Evolutionary conservation across 345 rosid genomes (phyloP).

Genomic region (Syzygium aqueum): DNA sequence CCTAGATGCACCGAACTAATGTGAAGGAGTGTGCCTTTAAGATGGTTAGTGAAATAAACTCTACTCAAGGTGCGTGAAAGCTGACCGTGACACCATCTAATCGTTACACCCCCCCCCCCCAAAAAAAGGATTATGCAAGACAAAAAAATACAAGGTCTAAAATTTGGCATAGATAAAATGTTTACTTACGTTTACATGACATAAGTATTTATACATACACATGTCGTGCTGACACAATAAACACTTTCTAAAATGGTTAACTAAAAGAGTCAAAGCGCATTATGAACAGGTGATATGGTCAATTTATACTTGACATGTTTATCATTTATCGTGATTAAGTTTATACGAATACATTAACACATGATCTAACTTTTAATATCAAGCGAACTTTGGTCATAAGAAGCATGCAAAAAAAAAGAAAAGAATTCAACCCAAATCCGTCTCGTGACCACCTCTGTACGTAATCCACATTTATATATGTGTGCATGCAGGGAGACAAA

Average conservation of each 20-base stretch:
- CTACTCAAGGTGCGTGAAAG: neutral
- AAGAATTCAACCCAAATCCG: neutral
- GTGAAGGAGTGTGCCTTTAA: neutral
- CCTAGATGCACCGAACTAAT: neutral
- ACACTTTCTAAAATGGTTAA: neutral
- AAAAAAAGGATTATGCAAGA: accelerated
- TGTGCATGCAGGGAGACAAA: neutral
- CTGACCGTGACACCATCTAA: neutral
- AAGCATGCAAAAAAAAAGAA: neutral
- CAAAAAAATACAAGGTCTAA: neutral
- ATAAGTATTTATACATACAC: neutral
- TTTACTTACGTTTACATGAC: neutral
- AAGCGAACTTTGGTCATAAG: no score
- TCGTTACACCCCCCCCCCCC: neutral
- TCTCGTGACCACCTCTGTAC: neutral
- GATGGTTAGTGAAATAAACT: neutral
- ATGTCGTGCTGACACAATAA: accelerated
- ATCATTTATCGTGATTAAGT: neutral
- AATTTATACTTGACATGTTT: neutral
- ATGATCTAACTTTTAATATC: neutral
- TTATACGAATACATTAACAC: neutral
- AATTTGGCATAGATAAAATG: neutral
- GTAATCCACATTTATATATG: neutral
- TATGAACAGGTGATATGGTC: neutral
- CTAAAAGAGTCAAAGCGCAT: neutral